Evolutionary conservation across 1,284 basidiomycete genomes (phyloP), one percentile per base, ranked within the genome.

Genomic region (Ganoderma sp.): DNA sequence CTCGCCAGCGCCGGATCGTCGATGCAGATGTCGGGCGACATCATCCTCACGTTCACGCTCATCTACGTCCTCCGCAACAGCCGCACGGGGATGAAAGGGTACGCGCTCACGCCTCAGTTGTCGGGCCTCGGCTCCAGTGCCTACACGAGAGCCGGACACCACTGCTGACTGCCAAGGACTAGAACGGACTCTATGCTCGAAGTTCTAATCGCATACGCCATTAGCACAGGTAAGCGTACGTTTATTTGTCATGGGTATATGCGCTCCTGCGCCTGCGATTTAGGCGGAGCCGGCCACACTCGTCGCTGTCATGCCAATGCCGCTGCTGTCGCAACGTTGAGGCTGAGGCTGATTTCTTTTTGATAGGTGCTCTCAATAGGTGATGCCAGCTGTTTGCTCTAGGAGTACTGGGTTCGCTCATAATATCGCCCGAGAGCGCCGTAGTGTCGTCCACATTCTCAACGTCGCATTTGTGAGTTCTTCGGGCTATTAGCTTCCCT

Each of bases 131-230:
- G n/a, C 45, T 22, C 45, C n/a, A n/a, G 8, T 8, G 0, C 22
- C 32, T 32, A 3, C n/a, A 22, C n/a, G 12, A 10, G 45, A 3
- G 8, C 4, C n/a, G 45, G 2, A 8, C 37, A 39, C 15, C 15
- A 15, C 42, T 14, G 6, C 15, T 43, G 42, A 43, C 42, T 43
- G 37, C 10, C 37, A 2, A 39, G 8, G 8, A 8, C 37, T 14
- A 67, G 66, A 22, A 67, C 66, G 39, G 63, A 67, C 28, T 61
- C 66, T 14, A 67, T 64, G 45, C 43, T 67, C 10, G 66, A 67
- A 7, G 6, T 59, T 10, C 34, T 67, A 45, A 59, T 67, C 12
- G 63, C 57, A 10, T 67, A 64, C 45, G 56, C 63, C 28, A 41
- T 67, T 25, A 67, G 62, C 58, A 64, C 66, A 15, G 66, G 66